These are phyloP conservation scores for Favolaschia claudopus DNA, from an alignment of 768 basidiomycete genomes.

Conservation along the genomic window DNA sequence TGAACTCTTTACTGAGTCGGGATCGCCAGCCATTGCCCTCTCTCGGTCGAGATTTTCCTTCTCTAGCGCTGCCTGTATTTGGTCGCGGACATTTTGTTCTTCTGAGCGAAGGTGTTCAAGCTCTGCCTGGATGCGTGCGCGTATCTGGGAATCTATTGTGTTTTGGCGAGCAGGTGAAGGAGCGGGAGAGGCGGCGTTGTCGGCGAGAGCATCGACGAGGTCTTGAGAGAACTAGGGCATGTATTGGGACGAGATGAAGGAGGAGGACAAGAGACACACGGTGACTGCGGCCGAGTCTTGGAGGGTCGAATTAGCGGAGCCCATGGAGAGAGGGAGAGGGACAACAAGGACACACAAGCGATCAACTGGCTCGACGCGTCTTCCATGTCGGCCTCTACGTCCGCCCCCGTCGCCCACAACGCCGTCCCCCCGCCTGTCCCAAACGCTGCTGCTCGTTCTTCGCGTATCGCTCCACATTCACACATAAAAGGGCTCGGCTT, in stretches of 20 bases:
- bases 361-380: constrained; percentile 13
- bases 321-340: constrained; percentile 9
- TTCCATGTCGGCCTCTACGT: constrained; percentile 52
- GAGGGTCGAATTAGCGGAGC: constrained; percentile 16
- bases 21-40: constrained; percentile 55
- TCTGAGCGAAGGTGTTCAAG: constrained; percentile 69
- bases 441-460: constrained; percentile 68
- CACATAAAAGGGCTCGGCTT: constrained; percentile 97
- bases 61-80: constrained; percentile 83
- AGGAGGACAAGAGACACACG: neutral
- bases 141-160: constrained; percentile 76
- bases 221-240: constrained; percentile 76
- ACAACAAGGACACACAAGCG: neutral
- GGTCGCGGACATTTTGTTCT: constrained; percentile 71
- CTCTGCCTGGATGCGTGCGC: constrained; percentile 74
- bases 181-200: constrained; percentile 64
- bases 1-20: constrained; percentile 60
- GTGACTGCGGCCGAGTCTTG: constrained; percentile 14
- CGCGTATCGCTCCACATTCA: constrained; percentile 89
- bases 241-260: neutral
- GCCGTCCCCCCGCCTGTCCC: constrained; percentile 75
- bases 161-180: constrained; percentile 75
- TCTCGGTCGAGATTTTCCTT: constrained; percentile 89
- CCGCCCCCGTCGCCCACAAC: constrained; percentile 72
- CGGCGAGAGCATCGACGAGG: constrained; percentile 81